Percentiles rank a stretch among this genome's conserved stretches.
phyloP scores from a whole-genome alignment of 306 rosid genomes.

The Canavalia gladiata region DNA sequence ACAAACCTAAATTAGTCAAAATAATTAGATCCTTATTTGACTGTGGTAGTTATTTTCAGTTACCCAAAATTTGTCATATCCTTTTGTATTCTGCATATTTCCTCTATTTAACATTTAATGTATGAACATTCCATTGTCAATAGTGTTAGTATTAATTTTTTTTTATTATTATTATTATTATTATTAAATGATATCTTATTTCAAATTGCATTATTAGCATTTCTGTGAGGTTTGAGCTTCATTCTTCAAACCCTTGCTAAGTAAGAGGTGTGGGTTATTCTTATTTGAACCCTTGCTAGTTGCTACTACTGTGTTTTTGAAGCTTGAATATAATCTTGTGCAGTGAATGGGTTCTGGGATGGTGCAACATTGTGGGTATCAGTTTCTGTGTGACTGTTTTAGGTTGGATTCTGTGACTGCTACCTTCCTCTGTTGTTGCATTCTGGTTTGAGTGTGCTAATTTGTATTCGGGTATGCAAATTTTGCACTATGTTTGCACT shows the following conservation, averaged over 20 bases:
- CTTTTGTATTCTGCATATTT: neutral
- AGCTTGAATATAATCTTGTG: neutral
- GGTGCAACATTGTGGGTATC: neutral
- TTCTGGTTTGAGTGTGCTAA: neutral
- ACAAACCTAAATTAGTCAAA: conserved; percentile 12
- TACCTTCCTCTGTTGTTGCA: neutral
- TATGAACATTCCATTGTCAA: conserved; percentile 17
- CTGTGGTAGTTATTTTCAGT: conserved; percentile 21
- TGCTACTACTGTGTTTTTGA: neutral
- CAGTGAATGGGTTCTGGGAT: conserved; percentile 2
- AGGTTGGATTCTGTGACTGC: neutral
- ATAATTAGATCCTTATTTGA: conserved; percentile 9
- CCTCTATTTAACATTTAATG: neutral
- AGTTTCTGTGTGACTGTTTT: neutral
- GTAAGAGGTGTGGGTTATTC: neutral
- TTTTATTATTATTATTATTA: neutral
- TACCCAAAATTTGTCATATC: conserved; percentile 3
- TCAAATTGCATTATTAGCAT: neutral
- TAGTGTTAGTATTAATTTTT: neutral
- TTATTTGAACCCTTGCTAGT: neutral
- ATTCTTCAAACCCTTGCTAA: neutral
- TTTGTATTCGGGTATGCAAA: neutral
- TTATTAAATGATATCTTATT: neutral
- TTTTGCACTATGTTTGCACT: neutral
- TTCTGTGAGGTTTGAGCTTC: neutral